These are phyloP conservation scores for Xylariaceae sp. DNA, from an alignment of 2,329 filamentous ascomycete genomes.

Conservation along the genomic window DNA sequence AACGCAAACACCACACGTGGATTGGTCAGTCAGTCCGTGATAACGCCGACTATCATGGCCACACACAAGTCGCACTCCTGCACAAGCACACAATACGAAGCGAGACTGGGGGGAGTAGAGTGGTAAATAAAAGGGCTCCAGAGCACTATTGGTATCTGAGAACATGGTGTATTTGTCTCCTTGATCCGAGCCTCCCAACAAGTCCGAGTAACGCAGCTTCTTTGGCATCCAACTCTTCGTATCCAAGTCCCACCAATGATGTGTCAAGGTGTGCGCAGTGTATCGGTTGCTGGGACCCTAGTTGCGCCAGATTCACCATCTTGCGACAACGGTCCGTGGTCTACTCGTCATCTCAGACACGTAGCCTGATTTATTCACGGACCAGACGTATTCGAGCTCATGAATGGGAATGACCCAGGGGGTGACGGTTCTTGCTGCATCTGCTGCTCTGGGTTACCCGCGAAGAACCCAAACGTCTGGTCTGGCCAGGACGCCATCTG, in stretches of 20 bases:
- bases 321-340: too few species aligned
- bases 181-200: conserved; percentile 1
- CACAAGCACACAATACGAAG: not conserved
- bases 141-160: conserved; percentile 9
- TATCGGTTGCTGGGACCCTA: not conserved
- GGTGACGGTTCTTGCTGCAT: conserved; percentile 28
- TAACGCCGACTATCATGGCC: conserved; percentile 15
- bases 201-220: conserved; percentile 12
- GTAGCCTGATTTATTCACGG: conserved; percentile 9
- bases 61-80: not conserved
- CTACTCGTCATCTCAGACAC: too few species aligned
- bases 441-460: conserved; percentile 29
- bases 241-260: too few species aligned
- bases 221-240: not conserved
- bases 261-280: not conserved
- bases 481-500: conserved; percentile 52
- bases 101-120: conserved; percentile 10
- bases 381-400: conserved; percentile 27
- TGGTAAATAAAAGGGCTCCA: conserved; percentile 6
- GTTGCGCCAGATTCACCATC: not conserved
- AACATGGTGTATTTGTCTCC: conserved; percentile 1
- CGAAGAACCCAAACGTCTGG: conserved; percentile 48
- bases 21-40: conserved; percentile 2
- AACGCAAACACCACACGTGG: not conserved
- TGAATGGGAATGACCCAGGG: conserved; percentile 30